Conservation (phyloP, 2,329 filamentous ascomycete genomes). For the Aspergillus ustus region DNA sequence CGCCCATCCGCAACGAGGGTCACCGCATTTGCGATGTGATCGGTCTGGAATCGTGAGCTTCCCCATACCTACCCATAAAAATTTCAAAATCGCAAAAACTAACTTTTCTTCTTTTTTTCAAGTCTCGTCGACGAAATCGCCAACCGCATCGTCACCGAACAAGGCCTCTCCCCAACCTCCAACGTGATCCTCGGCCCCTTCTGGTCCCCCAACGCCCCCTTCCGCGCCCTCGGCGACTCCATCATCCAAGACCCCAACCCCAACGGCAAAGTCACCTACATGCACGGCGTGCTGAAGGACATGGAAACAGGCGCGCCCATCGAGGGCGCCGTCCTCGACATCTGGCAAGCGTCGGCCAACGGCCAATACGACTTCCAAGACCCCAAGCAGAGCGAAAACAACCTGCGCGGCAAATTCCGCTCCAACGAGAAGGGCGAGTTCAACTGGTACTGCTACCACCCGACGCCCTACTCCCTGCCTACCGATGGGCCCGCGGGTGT, state of each 20-base stretch:
- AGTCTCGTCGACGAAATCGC: constrained; percentile 78
- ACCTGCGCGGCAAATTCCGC: constrained; percentile 76
- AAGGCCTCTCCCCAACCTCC: constrained; percentile 68
- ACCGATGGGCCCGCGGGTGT: constrained; percentile 64
- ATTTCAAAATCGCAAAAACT: constrained; percentile 14
- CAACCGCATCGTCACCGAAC: constrained; percentile 67
- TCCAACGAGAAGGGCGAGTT: constrained; percentile 68
- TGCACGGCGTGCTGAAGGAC: constrained; percentile 72
- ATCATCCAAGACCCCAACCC: constrained; percentile 67
- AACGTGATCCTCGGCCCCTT: constrained; percentile 78
- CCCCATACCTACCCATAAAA: neutral
- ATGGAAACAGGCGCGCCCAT: constrained; percentile 69
- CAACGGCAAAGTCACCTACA: constrained; percentile 64
- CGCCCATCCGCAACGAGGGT: constrained; percentile 72
- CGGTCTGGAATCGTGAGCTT: constrained; percentile 65
- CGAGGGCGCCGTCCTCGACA: constrained; percentile 71
- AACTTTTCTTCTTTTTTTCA: constrained; percentile 26
- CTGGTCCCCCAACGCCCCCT: constrained; percentile 76
- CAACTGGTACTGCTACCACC: constrained; percentile 76
- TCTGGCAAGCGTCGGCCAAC: constrained; percentile 78
- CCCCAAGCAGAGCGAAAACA: constrained; percentile 72
- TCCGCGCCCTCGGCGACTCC: constrained; percentile 67
- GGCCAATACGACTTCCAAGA: constrained; percentile 79
- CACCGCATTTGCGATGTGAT: constrained; percentile 75
- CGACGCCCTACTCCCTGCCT: constrained; percentile 73